Conservation (phyloP, 2,329 filamentous ascomycete genomes). For the Periglandula ipomoeae region DNA sequence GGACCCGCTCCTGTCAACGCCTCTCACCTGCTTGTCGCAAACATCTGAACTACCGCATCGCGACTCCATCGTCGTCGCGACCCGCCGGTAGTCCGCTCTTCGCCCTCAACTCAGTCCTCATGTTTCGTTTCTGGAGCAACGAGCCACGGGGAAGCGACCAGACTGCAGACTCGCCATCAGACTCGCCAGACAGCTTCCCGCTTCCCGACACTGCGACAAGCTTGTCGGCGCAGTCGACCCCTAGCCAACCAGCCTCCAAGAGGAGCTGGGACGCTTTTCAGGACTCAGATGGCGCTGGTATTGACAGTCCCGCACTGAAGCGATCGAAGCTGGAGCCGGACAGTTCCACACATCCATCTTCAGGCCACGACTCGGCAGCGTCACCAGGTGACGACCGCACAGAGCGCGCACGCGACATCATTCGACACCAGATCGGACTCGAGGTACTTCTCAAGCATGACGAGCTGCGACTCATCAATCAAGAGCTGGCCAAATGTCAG, state of each 20-base stretch:
- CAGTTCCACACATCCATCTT: conserved; percentile 1
- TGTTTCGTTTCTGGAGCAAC: conserved; percentile 54
- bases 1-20: not conserved
- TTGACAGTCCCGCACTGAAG: conserved; percentile 25
- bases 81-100: conserved; percentile 6
- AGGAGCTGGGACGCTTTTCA: conserved; percentile 29
- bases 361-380: conserved; percentile 13
- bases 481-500: conserved; percentile 94
- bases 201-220: not conserved
- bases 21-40: conserved; percentile 8
- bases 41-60: conserved; percentile 10
- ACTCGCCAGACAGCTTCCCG: conserved; percentile 22
- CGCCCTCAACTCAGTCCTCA: conserved; percentile 32
- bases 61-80: conserved; percentile 5
- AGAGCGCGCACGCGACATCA: conserved; percentile 56
- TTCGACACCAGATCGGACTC: conserved; percentile 80
- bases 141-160: conserved; percentile 49
- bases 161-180: conserved; percentile 24
- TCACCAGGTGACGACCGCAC: conserved; percentile 15
- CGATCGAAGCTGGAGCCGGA: conserved; percentile 29
- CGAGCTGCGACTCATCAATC: conserved; percentile 87
- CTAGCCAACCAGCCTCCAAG: conserved; percentile 22
- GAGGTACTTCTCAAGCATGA: conserved; percentile 92
- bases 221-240: not conserved
- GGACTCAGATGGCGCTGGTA: not conserved